Conservation (phyloP, 306 rosid species). For the Castanopsis chinensis region DNA sequence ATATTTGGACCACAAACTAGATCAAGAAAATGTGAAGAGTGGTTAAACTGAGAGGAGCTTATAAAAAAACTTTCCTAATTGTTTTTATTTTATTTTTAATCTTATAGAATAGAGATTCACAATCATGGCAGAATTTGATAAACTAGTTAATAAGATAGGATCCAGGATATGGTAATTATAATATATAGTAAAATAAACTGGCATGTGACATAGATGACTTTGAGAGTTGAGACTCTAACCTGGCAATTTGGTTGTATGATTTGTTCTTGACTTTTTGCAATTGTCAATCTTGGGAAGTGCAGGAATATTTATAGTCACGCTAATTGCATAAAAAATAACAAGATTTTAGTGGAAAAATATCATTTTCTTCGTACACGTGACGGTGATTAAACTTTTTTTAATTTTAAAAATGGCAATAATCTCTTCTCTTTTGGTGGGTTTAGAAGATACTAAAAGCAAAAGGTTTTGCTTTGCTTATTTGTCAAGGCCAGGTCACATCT, state of each 20-base stretch:
- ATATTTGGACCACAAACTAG: constrained; percentile 1
- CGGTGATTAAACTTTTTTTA: constrained; percentile 17
- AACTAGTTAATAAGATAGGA: background rate
- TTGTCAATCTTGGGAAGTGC: constrained; percentile 1
- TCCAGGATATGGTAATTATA: background rate
- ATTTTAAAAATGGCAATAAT: background rate
- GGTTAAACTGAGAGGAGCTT: background rate
- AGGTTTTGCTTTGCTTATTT: constrained; percentile 14
- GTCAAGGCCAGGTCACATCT: constrained; percentile 1
- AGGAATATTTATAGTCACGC: background rate
- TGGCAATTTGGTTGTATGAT: constrained; percentile 34
- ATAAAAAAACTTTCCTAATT: background rate
- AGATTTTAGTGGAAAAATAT: constrained; percentile 16
- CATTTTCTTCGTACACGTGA: constrained; percentile 49
- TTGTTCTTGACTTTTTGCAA: constrained; percentile 23
- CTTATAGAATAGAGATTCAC: background rate
- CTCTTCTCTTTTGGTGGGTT: background rate
- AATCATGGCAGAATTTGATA: background rate
- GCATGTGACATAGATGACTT: constrained; percentile 53
- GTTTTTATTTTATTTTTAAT: background rate
- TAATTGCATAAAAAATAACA: constrained; percentile 7
- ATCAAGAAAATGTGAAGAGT: background rate
- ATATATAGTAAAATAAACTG: background rate
- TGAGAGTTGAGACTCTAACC: constrained; percentile 26
- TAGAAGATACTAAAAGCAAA: background rate